Percentiles rank a stretch among this genome's conserved stretches.
Conservation (phyloP, 306 rosid genomes). For the Cajanus cajan region DNA sequence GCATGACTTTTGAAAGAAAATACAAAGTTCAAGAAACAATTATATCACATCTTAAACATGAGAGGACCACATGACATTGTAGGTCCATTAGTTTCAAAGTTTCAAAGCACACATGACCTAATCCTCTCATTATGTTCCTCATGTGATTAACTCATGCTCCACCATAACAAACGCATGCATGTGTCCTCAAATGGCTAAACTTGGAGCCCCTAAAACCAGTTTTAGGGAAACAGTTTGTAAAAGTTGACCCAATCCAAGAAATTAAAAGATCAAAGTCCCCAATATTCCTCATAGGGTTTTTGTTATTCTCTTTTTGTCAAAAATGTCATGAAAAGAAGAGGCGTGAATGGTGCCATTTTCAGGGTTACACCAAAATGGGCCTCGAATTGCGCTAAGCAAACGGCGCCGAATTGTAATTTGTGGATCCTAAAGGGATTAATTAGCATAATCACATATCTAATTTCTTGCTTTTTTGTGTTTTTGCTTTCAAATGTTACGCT, state of each 20-base stretch:
- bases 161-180: constrained; percentile 9
- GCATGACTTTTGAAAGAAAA: background rate
- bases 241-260: constrained; percentile 2
- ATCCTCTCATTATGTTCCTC: constrained; percentile 35
- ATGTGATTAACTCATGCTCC: constrained; percentile 36
- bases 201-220: constrained; percentile 28
- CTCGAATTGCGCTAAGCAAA: constrained; percentile 49
- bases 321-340: constrained; percentile 39
- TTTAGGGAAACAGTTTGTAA: constrained; percentile 1
- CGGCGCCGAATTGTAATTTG: constrained; percentile 48
- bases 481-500: constrained; percentile 36
- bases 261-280: constrained; percentile 19
- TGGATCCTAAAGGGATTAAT: background rate
- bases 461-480: constrained; percentile 17
- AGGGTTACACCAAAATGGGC: constrained; percentile 12
- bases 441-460: constrained; percentile 1
- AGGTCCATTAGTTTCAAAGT: constrained; percentile 10
- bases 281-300: constrained; percentile 6
- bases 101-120: constrained; percentile 21
- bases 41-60: background rate
- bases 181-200: constrained; percentile 35
- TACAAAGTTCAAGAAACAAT: background rate
- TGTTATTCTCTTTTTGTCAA: constrained; percentile 21
- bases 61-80: constrained; percentile 6
- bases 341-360: constrained; percentile 59